phyloP scores from a whole-genome alignment of 2,329 filamentous ascomycete species.

The Monilinia polystroma region DNA sequence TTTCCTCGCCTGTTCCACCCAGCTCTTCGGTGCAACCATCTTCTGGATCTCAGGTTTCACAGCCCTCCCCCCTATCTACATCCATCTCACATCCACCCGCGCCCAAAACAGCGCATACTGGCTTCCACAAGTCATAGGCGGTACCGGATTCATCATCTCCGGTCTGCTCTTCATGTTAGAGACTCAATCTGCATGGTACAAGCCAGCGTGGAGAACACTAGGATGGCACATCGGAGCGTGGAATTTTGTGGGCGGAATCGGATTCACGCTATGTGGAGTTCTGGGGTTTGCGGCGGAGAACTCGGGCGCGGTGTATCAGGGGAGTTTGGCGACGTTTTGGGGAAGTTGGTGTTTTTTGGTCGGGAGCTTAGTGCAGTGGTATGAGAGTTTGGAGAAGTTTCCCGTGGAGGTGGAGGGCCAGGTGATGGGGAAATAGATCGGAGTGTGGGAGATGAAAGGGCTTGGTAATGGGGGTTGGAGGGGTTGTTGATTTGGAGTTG shows the following conservation, averaged over 20 bases:
- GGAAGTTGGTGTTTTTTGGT: slow-evolving; percentile 52
- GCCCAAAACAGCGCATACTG: slow-evolving; percentile 58
- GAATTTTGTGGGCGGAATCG: slow-evolving; percentile 43
- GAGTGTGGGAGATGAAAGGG: too few relatives aligned
- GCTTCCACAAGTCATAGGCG: slow-evolving; percentile 62
- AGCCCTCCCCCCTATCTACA: slow-evolving; percentile 55
- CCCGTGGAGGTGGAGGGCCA: slow-evolving; percentile 43
- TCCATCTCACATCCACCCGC: slow-evolving; percentile 47
- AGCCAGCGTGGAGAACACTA: slow-evolving; percentile 54
- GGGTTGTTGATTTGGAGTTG: too few relatives aligned
- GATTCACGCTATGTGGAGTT: slow-evolving; percentile 62
- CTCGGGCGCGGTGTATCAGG: slow-evolving; percentile 48
- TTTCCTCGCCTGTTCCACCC: slow-evolving; percentile 58
- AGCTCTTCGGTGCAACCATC: slow-evolving; percentile 58
- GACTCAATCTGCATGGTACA: slow-evolving; percentile 63
- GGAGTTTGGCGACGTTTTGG: slow-evolving; percentile 50
- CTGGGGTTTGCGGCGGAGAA: slow-evolving; percentile 49
- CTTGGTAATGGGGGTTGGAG: too few relatives aligned
- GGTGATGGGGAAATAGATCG: slow-evolving; percentile 17
- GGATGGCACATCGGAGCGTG: slow-evolving; percentile 59
- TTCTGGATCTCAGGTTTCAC: slow-evolving; percentile 66
- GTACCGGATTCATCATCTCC: slow-evolving; percentile 59
- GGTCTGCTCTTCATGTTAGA: slow-evolving; percentile 63
- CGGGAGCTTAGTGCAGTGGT: slow-evolving; percentile 50
- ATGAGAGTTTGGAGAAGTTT: slow-evolving; percentile 49